A percentile compares a stretch with the other conserved stretches of the same genome.
phyloP scores from a whole-genome alignment of 164 flowering plant genomes.

The Stephania japonica region DNA sequence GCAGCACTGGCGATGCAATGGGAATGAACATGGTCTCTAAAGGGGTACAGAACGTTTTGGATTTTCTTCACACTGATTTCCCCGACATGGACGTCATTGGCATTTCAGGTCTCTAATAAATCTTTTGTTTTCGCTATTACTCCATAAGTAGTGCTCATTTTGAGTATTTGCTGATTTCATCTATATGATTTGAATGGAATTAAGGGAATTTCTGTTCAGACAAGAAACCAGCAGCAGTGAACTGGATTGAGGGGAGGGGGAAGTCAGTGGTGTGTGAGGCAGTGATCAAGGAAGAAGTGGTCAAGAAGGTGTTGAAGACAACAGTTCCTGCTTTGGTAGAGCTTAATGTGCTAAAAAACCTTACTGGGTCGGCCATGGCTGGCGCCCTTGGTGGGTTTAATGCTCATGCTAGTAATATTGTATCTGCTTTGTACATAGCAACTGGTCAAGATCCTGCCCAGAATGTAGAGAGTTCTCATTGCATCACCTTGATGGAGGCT shows the following conservation, averaged over 20 bases:
- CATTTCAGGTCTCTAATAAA: conserved; percentile 59
- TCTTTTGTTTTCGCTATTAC: not conserved
- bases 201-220: conserved; percentile 75
- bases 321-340: conserved; percentile 69
- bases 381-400: conserved; percentile 86
- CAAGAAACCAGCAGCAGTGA: conserved; percentile 80
- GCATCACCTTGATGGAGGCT: conserved; percentile 91
- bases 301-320: conserved; percentile 53
- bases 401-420: conserved; percentile 85
- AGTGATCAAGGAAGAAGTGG: conserved; percentile 53
- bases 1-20: conserved; percentile 94
- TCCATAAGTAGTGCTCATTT: not conserved
- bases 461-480: conserved; percentile 84
- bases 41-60: conserved; percentile 84
- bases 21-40: conserved; percentile 98
- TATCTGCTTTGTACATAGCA: conserved; percentile 74
- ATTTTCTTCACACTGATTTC: conserved; percentile 62
- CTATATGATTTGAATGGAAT: not conserved
- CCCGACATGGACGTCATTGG: conserved; percentile 86
- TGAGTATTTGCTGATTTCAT: not conserved
- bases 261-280: conserved; percentile 87
- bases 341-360: conserved; percentile 85
- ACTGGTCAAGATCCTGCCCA: conserved; percentile 96
- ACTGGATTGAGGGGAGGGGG: conserved; percentile 88
- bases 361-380: conserved; percentile 83